Evolutionary conservation across 2,329 filamentous ascomycete genomes (phyloP).

Genomic region (Aspergillus sclerotialis): DNA sequence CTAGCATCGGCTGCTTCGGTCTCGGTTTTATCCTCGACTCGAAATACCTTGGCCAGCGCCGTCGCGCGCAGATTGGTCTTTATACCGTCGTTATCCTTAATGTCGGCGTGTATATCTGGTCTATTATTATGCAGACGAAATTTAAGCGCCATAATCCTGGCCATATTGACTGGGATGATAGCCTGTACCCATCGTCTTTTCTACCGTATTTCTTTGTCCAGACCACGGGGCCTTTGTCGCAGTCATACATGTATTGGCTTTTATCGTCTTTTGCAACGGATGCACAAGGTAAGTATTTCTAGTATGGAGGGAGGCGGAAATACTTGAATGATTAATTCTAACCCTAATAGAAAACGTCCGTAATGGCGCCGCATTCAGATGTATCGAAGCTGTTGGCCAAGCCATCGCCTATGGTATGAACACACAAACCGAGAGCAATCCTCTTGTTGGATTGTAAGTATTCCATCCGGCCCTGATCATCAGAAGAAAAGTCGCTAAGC

Average conservation of each 20-base stretch:
- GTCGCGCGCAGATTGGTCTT: constrained; percentile 41
- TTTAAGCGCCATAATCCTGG: constrained; percentile 36
- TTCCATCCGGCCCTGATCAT: background rate
- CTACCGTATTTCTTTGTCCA: constrained; percentile 45
- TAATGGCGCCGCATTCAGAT: constrained; percentile 36
- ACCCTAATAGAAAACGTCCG: constrained; percentile 30
- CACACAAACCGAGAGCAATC: constrained; percentile 31
- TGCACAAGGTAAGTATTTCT: constrained; percentile 26
- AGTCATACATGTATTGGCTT: constrained; percentile 42
- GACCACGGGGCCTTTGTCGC: constrained; percentile 36
- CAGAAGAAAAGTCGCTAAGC: background rate
- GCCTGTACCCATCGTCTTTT: constrained; percentile 37
- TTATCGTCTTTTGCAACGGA: constrained; percentile 38
- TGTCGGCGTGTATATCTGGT: constrained; percentile 45
- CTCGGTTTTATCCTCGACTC: constrained; percentile 42
- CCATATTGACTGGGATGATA: constrained; percentile 42
- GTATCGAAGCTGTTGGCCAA: constrained; percentile 36
- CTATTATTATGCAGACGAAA: constrained; percentile 40
- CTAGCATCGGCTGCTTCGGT: constrained; percentile 41
- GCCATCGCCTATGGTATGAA: constrained; percentile 39
- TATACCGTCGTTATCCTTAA: constrained; percentile 42
- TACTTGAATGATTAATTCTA: constrained; percentile 4
- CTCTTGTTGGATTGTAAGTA: constrained; percentile 35
- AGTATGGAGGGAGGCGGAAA: background rate
- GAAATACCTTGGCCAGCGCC: constrained; percentile 34